These are phyloP conservation scores for Tulasnella calospora DNA, from an alignment of 768 basidiomycete genomes.

Conservation along the genomic window DNA sequence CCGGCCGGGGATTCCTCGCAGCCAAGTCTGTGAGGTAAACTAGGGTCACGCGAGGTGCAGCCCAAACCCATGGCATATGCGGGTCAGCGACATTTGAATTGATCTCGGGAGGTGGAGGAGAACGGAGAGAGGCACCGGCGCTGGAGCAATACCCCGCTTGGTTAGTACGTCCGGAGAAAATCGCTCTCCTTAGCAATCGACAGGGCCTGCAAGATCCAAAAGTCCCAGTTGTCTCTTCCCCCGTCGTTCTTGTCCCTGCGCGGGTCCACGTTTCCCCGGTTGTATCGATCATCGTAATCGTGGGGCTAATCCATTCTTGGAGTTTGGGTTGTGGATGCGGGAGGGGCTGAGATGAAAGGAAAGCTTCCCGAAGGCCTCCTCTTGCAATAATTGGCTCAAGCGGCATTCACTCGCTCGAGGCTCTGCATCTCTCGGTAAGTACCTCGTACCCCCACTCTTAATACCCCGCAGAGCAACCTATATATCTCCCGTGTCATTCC, in stretches of 20 bases:
- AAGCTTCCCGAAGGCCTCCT: constrained; percentile 5
- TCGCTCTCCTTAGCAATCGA: neutral
- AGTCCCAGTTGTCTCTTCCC: neutral
- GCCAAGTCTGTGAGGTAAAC: neutral
- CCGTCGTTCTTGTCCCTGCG: neutral
- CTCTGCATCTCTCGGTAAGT: neutral
- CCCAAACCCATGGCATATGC: neutral
- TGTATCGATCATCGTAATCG: neutral
- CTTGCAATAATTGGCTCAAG: constrained; percentile 6
- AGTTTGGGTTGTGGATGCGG: neutral
- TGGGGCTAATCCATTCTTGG: neutral
- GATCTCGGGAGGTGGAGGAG: neutral
- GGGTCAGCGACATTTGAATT: neutral
- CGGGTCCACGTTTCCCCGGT: constrained; percentile 9
- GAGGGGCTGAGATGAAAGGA: neutral
- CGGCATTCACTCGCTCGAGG: neutral
- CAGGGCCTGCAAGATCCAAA: neutral
- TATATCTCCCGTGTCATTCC: constrained; percentile 13
- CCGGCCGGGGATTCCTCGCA: neutral
- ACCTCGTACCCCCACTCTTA: constrained; percentile 6
- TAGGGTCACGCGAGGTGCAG: constrained; percentile 4
- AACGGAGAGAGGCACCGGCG: constrained; percentile 7
- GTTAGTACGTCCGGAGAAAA: constrained; percentile 1
- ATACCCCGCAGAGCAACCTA: constrained; percentile 14
- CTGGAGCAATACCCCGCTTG: neutral